These are phyloP conservation scores for Nymphaea thermarum DNA, from an alignment of 164 flowering plant genomes.

Conservation along the genomic window DNA sequence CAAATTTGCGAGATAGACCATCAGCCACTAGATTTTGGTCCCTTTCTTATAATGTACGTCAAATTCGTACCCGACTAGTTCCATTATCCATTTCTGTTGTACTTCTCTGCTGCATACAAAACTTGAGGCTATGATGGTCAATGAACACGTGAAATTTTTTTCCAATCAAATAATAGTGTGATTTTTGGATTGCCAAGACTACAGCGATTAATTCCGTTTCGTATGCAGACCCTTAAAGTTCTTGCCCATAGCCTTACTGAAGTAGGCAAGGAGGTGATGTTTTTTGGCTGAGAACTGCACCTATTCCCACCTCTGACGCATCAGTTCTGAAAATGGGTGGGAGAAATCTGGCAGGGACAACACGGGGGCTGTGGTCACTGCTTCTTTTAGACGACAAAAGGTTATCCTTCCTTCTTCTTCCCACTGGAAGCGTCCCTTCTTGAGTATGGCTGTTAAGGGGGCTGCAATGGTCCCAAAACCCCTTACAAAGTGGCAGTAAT, in stretches of 20 bases:
- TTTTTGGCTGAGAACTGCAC: background rate
- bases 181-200: background rate
- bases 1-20: no score
- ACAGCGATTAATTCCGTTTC: slow-evolving; percentile 3
- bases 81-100: no score
- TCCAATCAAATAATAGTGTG: slow-evolving; percentile 3
- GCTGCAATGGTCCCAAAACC: background rate
- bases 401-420: background rate
- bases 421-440: background rate
- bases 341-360: slow-evolving; percentile 3
- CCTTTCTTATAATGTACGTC: no score
- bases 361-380: background rate
- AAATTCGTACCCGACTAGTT: no score
- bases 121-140: background rate
- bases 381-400: background rate
- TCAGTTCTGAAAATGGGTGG: slow-evolving; percentile 2
- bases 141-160: background rate
- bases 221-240: background rate
- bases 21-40: no score
- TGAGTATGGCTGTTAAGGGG: slow-evolving; percentile 2
- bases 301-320: background rate
- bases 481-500: background rate
- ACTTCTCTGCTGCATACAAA: no score
- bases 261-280: no score
- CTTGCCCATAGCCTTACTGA: no score